Base-by-base conservation (phyloP, 1,284 basidiomycete species). In the Cutaneotrichosporon cutaneum region DNA sequence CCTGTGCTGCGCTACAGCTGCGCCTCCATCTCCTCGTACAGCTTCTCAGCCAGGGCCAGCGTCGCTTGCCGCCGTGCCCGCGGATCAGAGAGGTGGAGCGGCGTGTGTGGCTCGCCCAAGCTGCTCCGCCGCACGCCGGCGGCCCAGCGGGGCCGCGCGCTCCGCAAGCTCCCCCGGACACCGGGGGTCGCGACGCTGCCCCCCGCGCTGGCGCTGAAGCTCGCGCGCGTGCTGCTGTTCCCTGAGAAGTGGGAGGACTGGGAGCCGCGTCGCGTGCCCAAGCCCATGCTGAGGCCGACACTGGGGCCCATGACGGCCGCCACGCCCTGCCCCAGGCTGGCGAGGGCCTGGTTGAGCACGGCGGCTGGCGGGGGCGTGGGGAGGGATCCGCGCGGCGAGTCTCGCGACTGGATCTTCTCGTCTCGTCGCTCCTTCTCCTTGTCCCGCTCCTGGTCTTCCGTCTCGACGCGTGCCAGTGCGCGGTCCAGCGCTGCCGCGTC, bases 21-120 rank as follows among this genome's bases (percentile, higher is more conserved):
- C 45, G 58, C 58, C 61, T 66, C 65, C 56, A 66, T 61, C 57
- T 66, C 65, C 56, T 66, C 65, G 39, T 66, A 66, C 44, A 66
- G 56, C 45, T 52, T 53, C 57, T 66, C 61, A 10, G 65, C 65
- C 33, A 66, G 56, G 45, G 63, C 61, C 33, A 59, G 48, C 18
- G 61, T 62, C n/a, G 54, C 39, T 36, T 63, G 54, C 32, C 57
- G 56, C 2, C 65, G 53, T 24, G 32, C 26, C 11, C 65, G 21
- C 11, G 54, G 50, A 14, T 66, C 65, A 4, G 45, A 39, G 11
- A 51, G 24, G 26, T 48, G 47, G 4, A 54, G 45, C 9, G 56
- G 54, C 18, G 50, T 22, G 14, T 33, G 21, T 2, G 47, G 16
- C 14, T 33, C 56, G 1, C 21, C 51, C 4, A 30, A 6, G 21